These are phyloP conservation scores for Acer campestre DNA, from an alignment of 345 rosid genomes.

Conservation along the genomic window DNA sequence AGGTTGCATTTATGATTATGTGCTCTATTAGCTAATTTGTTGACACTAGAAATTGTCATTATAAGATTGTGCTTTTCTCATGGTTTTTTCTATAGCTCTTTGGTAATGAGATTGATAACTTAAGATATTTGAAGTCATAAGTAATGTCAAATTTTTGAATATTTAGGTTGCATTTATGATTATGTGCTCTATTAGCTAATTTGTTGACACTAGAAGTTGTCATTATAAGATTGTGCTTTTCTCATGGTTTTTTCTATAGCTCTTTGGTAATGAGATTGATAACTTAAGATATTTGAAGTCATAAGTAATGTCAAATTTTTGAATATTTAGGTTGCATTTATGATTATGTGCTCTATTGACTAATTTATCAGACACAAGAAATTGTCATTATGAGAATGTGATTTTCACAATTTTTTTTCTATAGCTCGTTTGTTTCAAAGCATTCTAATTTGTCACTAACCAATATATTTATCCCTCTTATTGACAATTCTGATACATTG, in stretches of 20 bases:
- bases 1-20: background rate
- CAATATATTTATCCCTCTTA: background rate
- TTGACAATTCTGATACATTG: conserved; percentile 12
- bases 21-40: background rate
- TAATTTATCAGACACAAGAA: background rate
- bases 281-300: background rate
- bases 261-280: too few species aligned
- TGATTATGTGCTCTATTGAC: background rate
- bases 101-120: too few species aligned
- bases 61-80: background rate
- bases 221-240: too few species aligned
- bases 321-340: background rate
- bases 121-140: too few species aligned
- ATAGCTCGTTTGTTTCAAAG: background rate
- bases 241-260: too few species aligned
- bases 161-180: too few species aligned
- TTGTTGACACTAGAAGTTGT: too few species aligned
- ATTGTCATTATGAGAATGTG: background rate
- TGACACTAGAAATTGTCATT: background rate
- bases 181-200: too few species aligned
- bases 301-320: background rate
- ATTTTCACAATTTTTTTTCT: background rate
- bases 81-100: background rate
- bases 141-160: too few species aligned
- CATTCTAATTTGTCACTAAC: background rate